Evolutionary conservation across 2,329 filamentous ascomycete genomes (phyloP).

Genomic region (Xylaria sp.): DNA sequence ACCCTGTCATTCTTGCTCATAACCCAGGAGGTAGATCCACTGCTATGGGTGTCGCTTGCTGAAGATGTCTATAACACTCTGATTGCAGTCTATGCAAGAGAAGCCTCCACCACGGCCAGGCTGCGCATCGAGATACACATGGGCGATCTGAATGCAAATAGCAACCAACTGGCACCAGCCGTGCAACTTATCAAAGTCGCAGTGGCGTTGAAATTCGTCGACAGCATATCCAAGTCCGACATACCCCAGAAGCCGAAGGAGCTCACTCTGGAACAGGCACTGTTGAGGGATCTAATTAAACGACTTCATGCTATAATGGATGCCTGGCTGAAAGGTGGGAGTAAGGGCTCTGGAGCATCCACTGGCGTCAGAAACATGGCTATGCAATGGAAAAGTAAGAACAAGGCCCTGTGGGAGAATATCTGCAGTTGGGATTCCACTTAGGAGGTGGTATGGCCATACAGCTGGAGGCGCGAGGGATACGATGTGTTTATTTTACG

Average conservation of each 20-base stretch:
- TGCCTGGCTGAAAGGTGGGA: conserved; percentile 2
- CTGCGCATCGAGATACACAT: conserved; percentile 12
- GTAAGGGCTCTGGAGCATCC: background rate
- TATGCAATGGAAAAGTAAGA: conserved; percentile 11
- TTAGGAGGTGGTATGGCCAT: background rate
- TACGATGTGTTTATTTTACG: too few relatives aligned
- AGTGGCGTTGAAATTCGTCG: conserved; percentile 9
- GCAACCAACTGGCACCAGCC: background rate
- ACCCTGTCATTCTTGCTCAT: conserved; percentile 4
- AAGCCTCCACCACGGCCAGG: background rate
- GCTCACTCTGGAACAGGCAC: background rate
- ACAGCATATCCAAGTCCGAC: background rate
- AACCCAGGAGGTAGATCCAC: conserved; percentile 9
- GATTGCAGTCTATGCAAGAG: background rate
- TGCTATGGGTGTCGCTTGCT: conserved; percentile 20
- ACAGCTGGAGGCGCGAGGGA: background rate
- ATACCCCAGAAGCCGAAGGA: conserved; percentile 3
- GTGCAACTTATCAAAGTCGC: conserved; percentile 18
- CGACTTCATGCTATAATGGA: conserved; percentile 11
- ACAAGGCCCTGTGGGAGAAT: conserved; percentile 9
- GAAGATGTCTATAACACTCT: background rate
- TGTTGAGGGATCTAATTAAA: conserved; percentile 2
- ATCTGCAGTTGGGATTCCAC: conserved; percentile 24
- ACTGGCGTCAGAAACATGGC: background rate
- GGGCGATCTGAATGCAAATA: conserved; percentile 4